phyloP scores from a whole-genome alignment of 2,329 filamentous ascomycete species.

The Chaetomiaceae sp. region DNA sequence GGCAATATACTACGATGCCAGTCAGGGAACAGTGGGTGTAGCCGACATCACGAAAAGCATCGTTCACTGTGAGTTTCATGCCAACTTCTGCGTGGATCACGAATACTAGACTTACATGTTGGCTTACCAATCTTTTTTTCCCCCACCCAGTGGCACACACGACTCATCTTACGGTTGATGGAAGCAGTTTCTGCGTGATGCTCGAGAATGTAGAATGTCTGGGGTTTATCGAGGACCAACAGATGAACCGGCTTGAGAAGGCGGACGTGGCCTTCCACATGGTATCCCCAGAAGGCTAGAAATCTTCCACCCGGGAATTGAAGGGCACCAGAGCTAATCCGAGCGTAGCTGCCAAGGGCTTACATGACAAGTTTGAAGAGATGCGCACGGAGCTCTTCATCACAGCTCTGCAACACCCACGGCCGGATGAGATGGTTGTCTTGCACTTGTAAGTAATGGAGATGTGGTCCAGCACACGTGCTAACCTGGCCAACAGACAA shows the following conservation, averaged over 20 bases:
- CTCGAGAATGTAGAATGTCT: conserved; percentile 6
- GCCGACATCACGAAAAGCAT: conserved; percentile 4
- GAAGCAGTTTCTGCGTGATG: background rate
- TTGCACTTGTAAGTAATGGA: conserved; percentile 9
- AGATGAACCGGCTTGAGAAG: conserved; percentile 3
- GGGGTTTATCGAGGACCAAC: background rate
- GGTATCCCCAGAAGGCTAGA: conserved; percentile 16
- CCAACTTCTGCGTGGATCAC: no score
- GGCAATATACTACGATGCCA: conserved; percentile 4
- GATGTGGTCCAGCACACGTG: background rate
- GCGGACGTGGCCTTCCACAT: conserved; percentile 22
- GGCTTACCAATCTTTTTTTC: no score
- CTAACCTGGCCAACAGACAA: conserved; percentile 17
- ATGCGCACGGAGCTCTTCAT: conserved; percentile 17
- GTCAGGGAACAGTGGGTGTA: background rate
- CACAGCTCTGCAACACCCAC: conserved; percentile 3
- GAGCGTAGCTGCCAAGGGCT: background rate
- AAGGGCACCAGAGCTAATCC: background rate
- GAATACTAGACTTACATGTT: no score
- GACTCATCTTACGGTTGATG: background rate
- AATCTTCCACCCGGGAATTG: no score
- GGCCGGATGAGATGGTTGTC: conserved; percentile 13
- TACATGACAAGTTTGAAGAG: conserved; percentile 11
- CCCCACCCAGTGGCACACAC: background rate
- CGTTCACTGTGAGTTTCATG: conserved; percentile 3